Evolutionary conservation across 2,329 filamentous ascomycete species (phyloP).

Genomic region (Tolypocladium endophyticum): DNA sequence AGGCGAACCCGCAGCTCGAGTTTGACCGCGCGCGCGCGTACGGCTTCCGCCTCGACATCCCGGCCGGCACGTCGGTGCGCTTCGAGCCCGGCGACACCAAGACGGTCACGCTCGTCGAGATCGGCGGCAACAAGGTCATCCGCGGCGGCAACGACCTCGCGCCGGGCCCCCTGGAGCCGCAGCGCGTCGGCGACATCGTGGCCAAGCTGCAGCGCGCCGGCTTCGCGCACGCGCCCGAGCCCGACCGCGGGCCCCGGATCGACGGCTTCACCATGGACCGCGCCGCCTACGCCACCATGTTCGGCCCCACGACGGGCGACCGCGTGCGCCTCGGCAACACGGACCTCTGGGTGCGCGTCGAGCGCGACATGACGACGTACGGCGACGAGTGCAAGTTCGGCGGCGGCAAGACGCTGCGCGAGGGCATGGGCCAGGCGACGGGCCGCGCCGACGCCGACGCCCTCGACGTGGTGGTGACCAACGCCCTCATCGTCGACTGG

Average conservation of each 20-base stretch:
- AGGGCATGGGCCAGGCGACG: slow-evolving; percentile 91
- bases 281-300: slow-evolving; percentile 75
- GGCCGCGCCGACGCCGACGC: slow-evolving; percentile 62
- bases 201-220: slow-evolving; percentile 57
- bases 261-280: slow-evolving; percentile 63
- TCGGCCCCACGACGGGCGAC: slow-evolving; percentile 85
- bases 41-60: slow-evolving; percentile 79
- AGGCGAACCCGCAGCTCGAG: slow-evolving; percentile 80
- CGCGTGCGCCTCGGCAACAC: slow-evolving; percentile 72
- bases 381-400: slow-evolving; percentile 95
- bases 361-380: slow-evolving; percentile 73
- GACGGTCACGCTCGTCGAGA: slow-evolving; percentile 83
- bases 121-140: slow-evolving; percentile 70
- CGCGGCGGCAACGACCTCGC: slow-evolving; percentile 76
- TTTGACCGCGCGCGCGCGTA: slow-evolving; percentile 80
- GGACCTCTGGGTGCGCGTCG: slow-evolving; percentile 82
- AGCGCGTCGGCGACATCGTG: slow-evolving; percentile 55
- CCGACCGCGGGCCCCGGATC: slow-evolving; percentile 42
- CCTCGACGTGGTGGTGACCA: slow-evolving; percentile 78
- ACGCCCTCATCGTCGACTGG: slow-evolving; percentile 85
- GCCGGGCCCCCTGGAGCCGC: slow-evolving; percentile 56
- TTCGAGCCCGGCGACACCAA: slow-evolving; percentile 92
- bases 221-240: slow-evolving; percentile 60
- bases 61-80: slow-evolving; percentile 81
- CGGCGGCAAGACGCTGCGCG: slow-evolving; percentile 83